Conservation (phyloP, 2,329 filamentous ascomycete species). For the Penicillium sp. region DNA sequence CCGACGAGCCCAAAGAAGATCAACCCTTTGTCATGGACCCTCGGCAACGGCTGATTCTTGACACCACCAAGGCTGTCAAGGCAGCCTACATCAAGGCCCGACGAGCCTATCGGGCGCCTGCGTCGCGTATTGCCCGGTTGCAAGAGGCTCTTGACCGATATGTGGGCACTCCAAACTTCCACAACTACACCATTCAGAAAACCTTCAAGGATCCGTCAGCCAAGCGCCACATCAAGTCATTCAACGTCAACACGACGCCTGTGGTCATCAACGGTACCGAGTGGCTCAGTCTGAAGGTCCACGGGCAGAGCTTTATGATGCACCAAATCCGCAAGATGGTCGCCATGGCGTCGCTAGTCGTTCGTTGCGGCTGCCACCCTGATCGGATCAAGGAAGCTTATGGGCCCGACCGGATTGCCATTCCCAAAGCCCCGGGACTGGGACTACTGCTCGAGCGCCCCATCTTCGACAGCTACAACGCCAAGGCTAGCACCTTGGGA, state of each 20-base stretch:
- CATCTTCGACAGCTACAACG: slow-evolving; percentile 89
- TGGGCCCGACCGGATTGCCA: slow-evolving; percentile 70
- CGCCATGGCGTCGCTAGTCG: slow-evolving; percentile 80
- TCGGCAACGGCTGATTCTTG: slow-evolving; percentile 57
- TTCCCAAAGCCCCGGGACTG: slow-evolving; percentile 90
- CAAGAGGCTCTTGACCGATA: slow-evolving; percentile 75
- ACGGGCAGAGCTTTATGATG: slow-evolving; percentile 99
- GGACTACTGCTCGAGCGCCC: slow-evolving; percentile 87
- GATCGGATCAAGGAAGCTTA: slow-evolving; percentile 75
- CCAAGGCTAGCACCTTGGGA: slow-evolving; percentile 64
- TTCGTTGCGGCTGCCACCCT: slow-evolving; percentile 78
- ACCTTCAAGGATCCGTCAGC: slow-evolving; percentile 76
- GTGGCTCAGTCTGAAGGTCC: slow-evolving; percentile 94
- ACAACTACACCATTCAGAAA: slow-evolving; percentile 98
- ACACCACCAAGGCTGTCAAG: slow-evolving; percentile 73
- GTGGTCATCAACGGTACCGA: slow-evolving; percentile 89
- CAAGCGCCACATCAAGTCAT: slow-evolving; percentile 90
- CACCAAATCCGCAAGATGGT: slow-evolving; percentile 99
- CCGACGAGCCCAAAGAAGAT: slow-evolving; percentile 16
- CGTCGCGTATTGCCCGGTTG: slow-evolving; percentile 70
- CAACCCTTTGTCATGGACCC: slow-evolving; percentile 28
- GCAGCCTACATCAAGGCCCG: slow-evolving; percentile 80
- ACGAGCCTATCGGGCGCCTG: slow-evolving; percentile 77
- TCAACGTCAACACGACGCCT: slow-evolving; percentile 72
- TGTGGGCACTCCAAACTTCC: slow-evolving; percentile 84